Conservation (phyloP, 805 yeast species). For the Blastobotrys terrestris region DNA sequence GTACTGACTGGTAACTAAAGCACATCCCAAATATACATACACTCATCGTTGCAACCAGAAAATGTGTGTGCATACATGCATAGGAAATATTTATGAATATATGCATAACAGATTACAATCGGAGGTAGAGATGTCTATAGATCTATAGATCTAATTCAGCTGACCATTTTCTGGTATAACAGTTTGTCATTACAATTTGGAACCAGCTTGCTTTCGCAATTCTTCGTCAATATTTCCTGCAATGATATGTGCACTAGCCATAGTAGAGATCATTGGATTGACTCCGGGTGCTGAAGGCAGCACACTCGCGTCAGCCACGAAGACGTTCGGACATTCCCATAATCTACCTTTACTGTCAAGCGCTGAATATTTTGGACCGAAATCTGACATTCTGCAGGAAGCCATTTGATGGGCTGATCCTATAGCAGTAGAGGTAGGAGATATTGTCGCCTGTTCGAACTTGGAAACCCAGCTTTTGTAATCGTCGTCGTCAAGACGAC, state of each 20-base stretch:
- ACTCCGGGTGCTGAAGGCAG: constrained; percentile 50
- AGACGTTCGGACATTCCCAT: constrained; percentile 43
- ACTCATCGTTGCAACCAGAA: no score
- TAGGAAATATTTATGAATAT: no score
- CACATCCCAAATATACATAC: no score
- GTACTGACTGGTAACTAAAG: constrained; percentile 2
- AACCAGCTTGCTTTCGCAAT: constrained; percentile 9
- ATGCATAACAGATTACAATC: no score
- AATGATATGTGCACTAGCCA: constrained; percentile 43
- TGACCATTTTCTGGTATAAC: no score
- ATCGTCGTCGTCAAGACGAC: constrained; percentile 39
- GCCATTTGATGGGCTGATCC: constrained; percentile 56
- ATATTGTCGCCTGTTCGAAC: constrained; percentile 18
- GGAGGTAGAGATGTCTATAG: no score
- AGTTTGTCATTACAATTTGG: neutral
- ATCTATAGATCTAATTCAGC: no score
- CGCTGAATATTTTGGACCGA: constrained; percentile 38
- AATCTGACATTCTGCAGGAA: constrained; percentile 38
- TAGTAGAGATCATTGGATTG: constrained; percentile 47
- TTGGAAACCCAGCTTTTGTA: constrained; percentile 29
- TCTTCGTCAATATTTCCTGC: constrained; percentile 34
- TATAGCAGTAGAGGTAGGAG: constrained; percentile 18
- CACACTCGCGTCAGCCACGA: constrained; percentile 45
- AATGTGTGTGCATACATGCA: no score
- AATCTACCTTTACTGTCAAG: constrained; percentile 42